phyloP scores from a whole-genome alignment of 805 yeast species.

The Zygotorulaspora chibaensis region DNA sequence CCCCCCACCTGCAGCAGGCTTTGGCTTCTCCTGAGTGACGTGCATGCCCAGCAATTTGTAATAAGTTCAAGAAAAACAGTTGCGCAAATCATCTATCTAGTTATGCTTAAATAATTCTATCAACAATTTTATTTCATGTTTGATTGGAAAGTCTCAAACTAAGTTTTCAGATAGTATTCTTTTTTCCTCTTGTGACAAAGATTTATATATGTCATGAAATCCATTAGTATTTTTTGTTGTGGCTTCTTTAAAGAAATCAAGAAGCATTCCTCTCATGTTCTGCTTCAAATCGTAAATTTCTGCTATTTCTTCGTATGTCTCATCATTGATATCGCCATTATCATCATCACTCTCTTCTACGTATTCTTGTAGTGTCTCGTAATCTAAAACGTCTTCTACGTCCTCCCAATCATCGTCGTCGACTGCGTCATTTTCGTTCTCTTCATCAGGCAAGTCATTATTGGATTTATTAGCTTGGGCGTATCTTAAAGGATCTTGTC shows the following conservation, averaged over 20 bases:
- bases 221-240: slow-evolving; percentile 45
- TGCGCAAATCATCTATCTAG: background rate
- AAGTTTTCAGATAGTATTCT: slow-evolving; percentile 47
- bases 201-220: slow-evolving; percentile 50
- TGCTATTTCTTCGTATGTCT: slow-evolving; percentile 15
- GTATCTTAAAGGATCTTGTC: slow-evolving; percentile 39
- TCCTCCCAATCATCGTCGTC: slow-evolving; percentile 66
- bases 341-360: slow-evolving; percentile 37
- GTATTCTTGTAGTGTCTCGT: slow-evolving; percentile 57
- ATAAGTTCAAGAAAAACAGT: too few relatives aligned
- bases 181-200: slow-evolving; percentile 51
- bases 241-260: slow-evolving; percentile 54
- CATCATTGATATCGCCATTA: slow-evolving; percentile 24
- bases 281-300: slow-evolving; percentile 16
- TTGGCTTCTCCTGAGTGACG: too few relatives aligned
- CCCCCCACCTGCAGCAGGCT: too few relatives aligned
- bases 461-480: slow-evolving; percentile 31
- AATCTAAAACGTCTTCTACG: slow-evolving; percentile 63
- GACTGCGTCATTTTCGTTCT: slow-evolving; percentile 38
- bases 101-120: background rate
- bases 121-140: background rate
- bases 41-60: too few relatives aligned
- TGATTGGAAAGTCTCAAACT: background rate
- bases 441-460: slow-evolving; percentile 14
- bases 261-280: slow-evolving; percentile 37